phyloP scores from a whole-genome alignment of 768 basidiomycete species.

The Hemileccinum impolitum region DNA sequence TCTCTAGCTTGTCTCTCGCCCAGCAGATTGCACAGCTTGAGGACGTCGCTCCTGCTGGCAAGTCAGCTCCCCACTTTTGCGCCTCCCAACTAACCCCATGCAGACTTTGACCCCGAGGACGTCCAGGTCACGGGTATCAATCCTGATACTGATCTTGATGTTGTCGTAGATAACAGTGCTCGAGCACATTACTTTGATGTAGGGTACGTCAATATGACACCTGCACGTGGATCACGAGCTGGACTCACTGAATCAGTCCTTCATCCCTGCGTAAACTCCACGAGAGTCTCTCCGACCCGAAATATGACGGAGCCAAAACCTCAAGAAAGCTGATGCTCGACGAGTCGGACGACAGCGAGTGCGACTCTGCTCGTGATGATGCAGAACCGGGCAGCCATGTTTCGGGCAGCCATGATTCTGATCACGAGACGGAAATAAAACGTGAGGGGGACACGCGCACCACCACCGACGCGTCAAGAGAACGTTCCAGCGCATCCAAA shows the following conservation, averaged over 20 bases:
- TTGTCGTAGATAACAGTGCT: conserved; percentile 30
- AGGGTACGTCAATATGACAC: conserved; percentile 49
- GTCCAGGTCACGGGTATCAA: conserved; percentile 44
- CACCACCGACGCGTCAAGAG: conserved; percentile 17
- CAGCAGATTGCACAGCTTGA: conserved; percentile 83
- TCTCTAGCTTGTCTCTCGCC: conserved; percentile 53
- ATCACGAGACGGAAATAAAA: conserved; percentile 13
- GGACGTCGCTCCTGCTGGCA: conserved; percentile 66
- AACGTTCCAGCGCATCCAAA: background rate
- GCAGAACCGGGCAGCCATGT: conserved; percentile 21
- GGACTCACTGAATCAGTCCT: conserved; percentile 41
- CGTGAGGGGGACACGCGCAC: conserved; percentile 6
- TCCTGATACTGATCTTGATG: conserved; percentile 33
- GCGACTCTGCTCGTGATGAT: conserved; percentile 7
- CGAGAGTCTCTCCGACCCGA: conserved; percentile 66
- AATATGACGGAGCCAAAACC: conserved; percentile 70
- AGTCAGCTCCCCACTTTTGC: conserved; percentile 20
- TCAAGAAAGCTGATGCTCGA: conserved; percentile 55
- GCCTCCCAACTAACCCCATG: conserved; percentile 6
- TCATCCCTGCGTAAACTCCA: conserved; percentile 66
- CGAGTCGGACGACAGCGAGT: conserved; percentile 26
- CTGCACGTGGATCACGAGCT: background rate
- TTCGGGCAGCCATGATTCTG: conserved; percentile 9
- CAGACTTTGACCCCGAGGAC: conserved; percentile 79
- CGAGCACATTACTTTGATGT: conserved; percentile 85